These are phyloP conservation scores for Geotrichum fermentans DNA, from an alignment of 1,139 yeast species.

Conservation along the genomic window DNA sequence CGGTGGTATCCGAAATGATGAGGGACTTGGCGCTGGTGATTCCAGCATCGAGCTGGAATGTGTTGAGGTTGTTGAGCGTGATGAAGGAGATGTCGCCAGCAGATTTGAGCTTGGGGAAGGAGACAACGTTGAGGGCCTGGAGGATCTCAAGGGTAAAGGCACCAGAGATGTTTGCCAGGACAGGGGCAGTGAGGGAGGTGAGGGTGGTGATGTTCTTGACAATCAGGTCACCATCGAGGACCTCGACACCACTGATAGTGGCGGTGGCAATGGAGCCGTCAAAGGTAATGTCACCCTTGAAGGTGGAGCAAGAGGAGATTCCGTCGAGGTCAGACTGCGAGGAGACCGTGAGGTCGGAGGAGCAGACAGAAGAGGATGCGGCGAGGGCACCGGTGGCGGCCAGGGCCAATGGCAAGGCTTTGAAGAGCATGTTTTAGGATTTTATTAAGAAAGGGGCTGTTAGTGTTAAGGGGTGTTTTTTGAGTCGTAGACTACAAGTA, in stretches of 20 bases:
- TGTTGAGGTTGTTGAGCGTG: constrained; percentile 76
- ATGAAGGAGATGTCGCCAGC: constrained; percentile 75
- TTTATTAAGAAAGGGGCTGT: not conserved
- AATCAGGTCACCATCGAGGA: constrained; percentile 68
- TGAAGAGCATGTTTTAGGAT: constrained; percentile 9
- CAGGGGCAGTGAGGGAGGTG: constrained; percentile 66
- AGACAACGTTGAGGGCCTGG: constrained; percentile 61
- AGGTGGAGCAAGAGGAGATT: constrained; percentile 68
- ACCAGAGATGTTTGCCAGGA: constrained; percentile 70
- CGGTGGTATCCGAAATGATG: constrained; percentile 79
- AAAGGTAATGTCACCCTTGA: constrained; percentile 73
- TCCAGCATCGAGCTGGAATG: constrained; percentile 67
- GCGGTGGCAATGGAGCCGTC: constrained; percentile 46
- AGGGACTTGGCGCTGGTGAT: constrained; percentile 70
- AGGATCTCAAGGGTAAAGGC: constrained; percentile 56
- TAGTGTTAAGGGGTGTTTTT: not conserved
- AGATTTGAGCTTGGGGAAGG: constrained; percentile 73
- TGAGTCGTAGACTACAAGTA: not conserved
- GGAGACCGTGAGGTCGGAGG: constrained; percentile 38
- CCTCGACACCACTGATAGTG: constrained; percentile 53
- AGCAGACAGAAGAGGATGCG: constrained; percentile 1
- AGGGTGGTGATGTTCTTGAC: constrained; percentile 64
- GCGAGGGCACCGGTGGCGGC: constrained; percentile 11
- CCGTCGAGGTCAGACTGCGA: constrained; percentile 72
- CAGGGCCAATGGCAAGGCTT: constrained; percentile 6